Percentiles rank a stretch among this genome's conserved stretches.
Conservation (phyloP, 495 filamentous ascomycete species). For the Pyrenula massariospora region DNA sequence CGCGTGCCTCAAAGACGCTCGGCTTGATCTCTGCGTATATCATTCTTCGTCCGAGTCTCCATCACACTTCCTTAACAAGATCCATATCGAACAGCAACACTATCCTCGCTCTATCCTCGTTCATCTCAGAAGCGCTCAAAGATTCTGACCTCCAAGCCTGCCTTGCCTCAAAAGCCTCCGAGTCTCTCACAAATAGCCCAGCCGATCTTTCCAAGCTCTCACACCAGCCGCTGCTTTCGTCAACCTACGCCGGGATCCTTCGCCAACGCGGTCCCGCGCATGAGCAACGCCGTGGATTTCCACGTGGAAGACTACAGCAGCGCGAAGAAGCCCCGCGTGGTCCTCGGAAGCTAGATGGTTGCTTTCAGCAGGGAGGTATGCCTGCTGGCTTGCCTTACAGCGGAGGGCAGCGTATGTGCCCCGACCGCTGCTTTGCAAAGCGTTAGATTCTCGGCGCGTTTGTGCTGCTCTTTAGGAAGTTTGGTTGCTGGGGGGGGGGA, state of each 20-base stretch:
- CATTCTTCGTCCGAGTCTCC: not conserved
- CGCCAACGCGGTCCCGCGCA: slow-evolving; percentile 20
- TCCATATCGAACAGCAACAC: slow-evolving; percentile 18
- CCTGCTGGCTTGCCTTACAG: slow-evolving; percentile 21
- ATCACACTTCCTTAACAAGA: slow-evolving; percentile 1
- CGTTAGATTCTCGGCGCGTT: slow-evolving; percentile 12
- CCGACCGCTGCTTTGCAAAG: slow-evolving; percentile 22
- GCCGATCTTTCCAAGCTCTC: slow-evolving; percentile 6
- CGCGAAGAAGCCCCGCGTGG: slow-evolving; percentile 1
- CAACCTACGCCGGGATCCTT: slow-evolving; percentile 24
- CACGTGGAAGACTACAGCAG: not conserved
- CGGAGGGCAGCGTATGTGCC: slow-evolving; percentile 18
- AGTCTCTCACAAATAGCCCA: slow-evolving; percentile 4
- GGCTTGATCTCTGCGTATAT: not conserved
- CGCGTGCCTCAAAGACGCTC: not conserved
- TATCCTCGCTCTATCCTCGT: slow-evolving; percentile 16
- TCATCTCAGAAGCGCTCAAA: slow-evolving; percentile 13
- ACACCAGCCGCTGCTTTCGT: slow-evolving; percentile 22
- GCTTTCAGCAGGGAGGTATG: slow-evolving; percentile 13
- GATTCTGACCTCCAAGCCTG: slow-evolving; percentile 10
- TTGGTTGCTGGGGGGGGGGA: slow-evolving; percentile 11
- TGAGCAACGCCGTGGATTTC: not conserved
- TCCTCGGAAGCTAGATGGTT: not conserved
- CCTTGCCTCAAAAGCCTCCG: slow-evolving; percentile 10
- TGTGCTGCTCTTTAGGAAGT: slow-evolving; percentile 14